A percentile compares a stretch with the other conserved stretches of the same genome.
Conservation (phyloP, 2,329 filamentous ascomycete genomes). For the Pseudocercospora eumusae region DNA sequence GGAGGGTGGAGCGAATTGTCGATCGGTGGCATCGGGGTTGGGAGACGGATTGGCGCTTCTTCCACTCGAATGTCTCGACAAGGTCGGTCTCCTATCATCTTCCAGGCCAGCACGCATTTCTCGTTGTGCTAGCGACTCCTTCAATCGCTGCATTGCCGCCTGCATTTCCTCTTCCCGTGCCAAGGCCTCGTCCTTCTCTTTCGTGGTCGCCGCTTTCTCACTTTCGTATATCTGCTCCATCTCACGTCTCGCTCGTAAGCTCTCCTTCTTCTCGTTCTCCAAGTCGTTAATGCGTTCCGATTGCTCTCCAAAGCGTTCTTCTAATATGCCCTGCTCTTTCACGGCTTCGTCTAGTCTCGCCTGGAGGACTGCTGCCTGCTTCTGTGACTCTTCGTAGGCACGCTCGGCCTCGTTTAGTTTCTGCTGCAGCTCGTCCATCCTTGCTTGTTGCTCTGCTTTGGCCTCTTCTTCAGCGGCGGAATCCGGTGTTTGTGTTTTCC, state of each 20-base stretch:
- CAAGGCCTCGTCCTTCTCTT: constrained; percentile 86
- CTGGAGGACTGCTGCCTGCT: constrained; percentile 82
- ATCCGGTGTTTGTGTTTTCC: constrained; percentile 47
- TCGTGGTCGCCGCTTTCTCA: constrained; percentile 80
- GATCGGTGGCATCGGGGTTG: constrained; percentile 57
- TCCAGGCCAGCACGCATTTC: constrained; percentile 57
- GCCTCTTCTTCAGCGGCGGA: constrained; percentile 60
- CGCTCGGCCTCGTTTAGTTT: constrained; percentile 81
- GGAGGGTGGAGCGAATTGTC: constrained; percentile 77
- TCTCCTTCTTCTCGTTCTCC: constrained; percentile 81
- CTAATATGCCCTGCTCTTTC: constrained; percentile 79
- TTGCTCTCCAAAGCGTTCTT: constrained; percentile 83
- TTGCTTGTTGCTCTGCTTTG: constrained; percentile 74
- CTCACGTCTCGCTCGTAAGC: constrained; percentile 80
- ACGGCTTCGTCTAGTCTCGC: constrained; percentile 81
- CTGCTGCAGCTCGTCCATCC: constrained; percentile 81
- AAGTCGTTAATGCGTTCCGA: constrained; percentile 80
- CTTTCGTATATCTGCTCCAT: constrained; percentile 91
- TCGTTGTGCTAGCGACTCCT: constrained; percentile 81
- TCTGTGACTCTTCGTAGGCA: constrained; percentile 66
- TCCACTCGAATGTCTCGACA: constrained; percentile 39
- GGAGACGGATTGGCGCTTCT: constrained; percentile 53
- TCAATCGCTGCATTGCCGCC: constrained; percentile 82
- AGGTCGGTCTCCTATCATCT: constrained; percentile 56
- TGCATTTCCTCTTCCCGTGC: constrained; percentile 89